A percentile compares a stretch with the other conserved stretches of the same genome.
Evolutionary conservation across 257 asterid species (phyloP).

Genomic region (Solanum chmielewskii): DNA sequence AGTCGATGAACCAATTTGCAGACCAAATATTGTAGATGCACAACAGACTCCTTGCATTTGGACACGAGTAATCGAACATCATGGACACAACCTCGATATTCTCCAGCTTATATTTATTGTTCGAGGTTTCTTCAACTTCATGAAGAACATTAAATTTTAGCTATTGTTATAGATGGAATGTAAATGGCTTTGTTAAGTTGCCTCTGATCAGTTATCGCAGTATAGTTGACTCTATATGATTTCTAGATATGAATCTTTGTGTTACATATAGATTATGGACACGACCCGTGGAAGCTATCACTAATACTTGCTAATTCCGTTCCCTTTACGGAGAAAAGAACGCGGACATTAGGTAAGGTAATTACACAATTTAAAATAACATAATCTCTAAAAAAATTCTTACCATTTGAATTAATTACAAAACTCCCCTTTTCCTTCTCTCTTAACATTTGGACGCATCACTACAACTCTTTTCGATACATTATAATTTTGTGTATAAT

Average conservation of each 20-base stretch:
- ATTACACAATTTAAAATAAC: neutral
- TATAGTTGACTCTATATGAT: neutral
- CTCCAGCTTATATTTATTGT: neutral
- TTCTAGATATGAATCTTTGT: neutral
- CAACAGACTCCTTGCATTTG: neutral
- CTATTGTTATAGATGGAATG: neutral
- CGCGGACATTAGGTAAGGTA: neutral
- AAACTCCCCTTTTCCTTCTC: neutral
- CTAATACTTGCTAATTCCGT: too few relatives aligned
- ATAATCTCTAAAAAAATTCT: neutral
- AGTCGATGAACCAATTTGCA: neutral
- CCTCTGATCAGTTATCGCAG: neutral
- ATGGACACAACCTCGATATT: neutral
- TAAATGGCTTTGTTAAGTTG: neutral
- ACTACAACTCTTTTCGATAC: too few relatives aligned
- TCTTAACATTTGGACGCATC: neutral
- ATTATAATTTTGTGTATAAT: too few relatives aligned
- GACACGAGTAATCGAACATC: neutral
- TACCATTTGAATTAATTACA: neutral
- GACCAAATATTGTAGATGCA: neutral
- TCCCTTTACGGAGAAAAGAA: too few relatives aligned
- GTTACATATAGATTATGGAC: neutral
- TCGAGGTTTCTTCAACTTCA: neutral
- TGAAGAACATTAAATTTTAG: neutral
- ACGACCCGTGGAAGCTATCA: neutral